Evolutionary conservation across 768 basidiomycete species (phyloP).

Genomic region (Auriscalpium orientale): DNA sequence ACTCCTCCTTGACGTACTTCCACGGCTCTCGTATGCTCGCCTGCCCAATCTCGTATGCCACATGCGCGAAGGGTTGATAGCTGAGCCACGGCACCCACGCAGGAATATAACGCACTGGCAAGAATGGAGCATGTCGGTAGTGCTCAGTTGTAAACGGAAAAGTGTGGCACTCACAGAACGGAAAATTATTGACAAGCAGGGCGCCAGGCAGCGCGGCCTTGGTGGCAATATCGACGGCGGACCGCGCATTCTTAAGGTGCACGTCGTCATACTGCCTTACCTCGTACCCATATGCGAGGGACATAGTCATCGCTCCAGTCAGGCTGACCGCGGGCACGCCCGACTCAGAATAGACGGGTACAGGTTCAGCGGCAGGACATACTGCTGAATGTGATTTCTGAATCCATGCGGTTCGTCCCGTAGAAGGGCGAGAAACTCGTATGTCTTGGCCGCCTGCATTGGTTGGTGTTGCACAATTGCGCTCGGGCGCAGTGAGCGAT

Average conservation of each 20-base stretch:
- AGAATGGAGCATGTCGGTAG: no score
- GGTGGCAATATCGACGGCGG: not conserved
- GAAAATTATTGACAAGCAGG: conserved; percentile 4
- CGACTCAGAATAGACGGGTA: no score
- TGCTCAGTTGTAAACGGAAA: not conserved
- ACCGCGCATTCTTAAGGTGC: not conserved
- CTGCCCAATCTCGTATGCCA: no score
- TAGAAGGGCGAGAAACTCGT: not conserved
- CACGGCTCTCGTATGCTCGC: no score
- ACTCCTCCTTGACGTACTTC: not conserved
- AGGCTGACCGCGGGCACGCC: not conserved
- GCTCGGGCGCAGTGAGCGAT: not conserved
- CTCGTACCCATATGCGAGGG: conserved; percentile 7
- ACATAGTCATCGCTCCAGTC: not conserved
- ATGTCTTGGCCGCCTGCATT: not conserved
- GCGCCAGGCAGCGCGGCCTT: not conserved
- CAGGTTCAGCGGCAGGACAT: no score
- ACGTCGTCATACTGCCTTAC: not conserved
- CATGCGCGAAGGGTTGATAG: conserved; percentile 1
- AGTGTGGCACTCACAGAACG: not conserved
- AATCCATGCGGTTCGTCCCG: not conserved
- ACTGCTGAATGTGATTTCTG: not conserved
- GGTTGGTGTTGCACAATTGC: not conserved
- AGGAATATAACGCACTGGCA: conserved; percentile 1
- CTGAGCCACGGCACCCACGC: conserved; percentile 4